Percentiles rank a stretch among this genome's conserved stretches.
Conservation (phyloP, 768 basidiomycete genomes). For the Lentinula lateritia region DNA sequence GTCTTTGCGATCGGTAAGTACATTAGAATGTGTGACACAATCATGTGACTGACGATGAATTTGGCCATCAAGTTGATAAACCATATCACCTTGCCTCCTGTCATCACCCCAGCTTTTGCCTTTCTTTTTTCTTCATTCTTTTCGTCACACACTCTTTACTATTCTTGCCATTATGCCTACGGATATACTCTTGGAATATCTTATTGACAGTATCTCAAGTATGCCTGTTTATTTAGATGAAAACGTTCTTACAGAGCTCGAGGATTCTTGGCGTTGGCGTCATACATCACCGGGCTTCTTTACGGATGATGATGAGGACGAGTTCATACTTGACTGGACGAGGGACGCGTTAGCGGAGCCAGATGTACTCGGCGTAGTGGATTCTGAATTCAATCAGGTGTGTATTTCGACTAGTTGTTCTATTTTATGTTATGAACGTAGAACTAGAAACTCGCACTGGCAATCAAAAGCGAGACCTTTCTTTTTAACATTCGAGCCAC, state of each 20-base stretch:
- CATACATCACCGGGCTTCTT: not conserved
- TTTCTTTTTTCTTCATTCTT: not conserved
- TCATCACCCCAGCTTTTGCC: not conserved
- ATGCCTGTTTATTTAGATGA: slow-evolving; percentile 1
- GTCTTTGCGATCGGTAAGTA: too few relatives aligned
- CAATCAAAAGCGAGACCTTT: not conserved
- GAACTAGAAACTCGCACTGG: not conserved
- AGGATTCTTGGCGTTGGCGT: slow-evolving; percentile 1
- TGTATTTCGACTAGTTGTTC: not conserved
- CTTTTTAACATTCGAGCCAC: not conserved
- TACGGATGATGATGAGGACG: not conserved
- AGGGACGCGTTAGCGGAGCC: not conserved
- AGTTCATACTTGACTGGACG: not conserved
- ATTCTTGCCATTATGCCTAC: not conserved
- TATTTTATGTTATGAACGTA: too few relatives aligned
- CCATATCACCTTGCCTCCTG: not conserved
- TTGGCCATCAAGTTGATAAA: too few relatives aligned
- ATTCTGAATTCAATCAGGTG: not conserved
- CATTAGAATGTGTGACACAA: too few relatives aligned
- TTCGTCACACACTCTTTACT: not conserved
- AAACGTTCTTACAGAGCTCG: not conserved
- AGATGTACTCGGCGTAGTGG: not conserved
- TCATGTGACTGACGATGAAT: too few relatives aligned
- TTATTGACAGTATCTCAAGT: slow-evolving; percentile 1
- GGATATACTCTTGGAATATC: slow-evolving; percentile 5